Evolutionary conservation across 768 basidiomycete species (phyloP), one percentile per base, ranked within the genome.

Genomic region (Thelephora ganbajun): DNA sequence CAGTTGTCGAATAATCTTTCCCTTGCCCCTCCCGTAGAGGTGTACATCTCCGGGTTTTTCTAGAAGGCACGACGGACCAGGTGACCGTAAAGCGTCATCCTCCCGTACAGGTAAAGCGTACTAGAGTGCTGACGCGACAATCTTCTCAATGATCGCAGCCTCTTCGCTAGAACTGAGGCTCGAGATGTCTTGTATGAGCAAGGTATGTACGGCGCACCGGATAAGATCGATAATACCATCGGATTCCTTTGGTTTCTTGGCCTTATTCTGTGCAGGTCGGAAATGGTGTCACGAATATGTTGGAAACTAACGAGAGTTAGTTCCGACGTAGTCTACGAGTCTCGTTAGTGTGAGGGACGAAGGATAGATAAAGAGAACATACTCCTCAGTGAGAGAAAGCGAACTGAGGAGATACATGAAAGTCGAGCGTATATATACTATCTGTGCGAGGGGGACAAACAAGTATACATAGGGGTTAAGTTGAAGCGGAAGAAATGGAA

Each of bases 61-160:
- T 6, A 41, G 16, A 18, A 41, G 39, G 14, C 39, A 41, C 9
- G 39, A 22, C 11, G 39, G 39, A 18, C 39, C 39, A 9, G 12
- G 22, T 7, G 39, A 14, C 16, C 22, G 16, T 22, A 59, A 56
- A 1, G 61, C n/a, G n/a, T n/a, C n/a, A n/a, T n/a, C 48, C 43
- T 71, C 71, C 45, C 69, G 68, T 57, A 72, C 76, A 2, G 81
- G 77, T 33, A 90, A 77, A 14, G 83, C 79, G 57, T 89, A 89
- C 58, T 84, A 80, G 20, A 90, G 66, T 1, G 86, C 78, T n/a
- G 81, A 77, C 52, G 80, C 77, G 6, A 82, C 83, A 14, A 87
- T 73, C 43, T 73, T 71, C 45, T 88, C 81, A 26, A 81, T 69
- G 37, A 85, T 73, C 11, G 56, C 61, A 43, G 80, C 80, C 22